Conservation (phyloP, 176 grass and related monocot species). For the Ensete glaucum region DNA sequence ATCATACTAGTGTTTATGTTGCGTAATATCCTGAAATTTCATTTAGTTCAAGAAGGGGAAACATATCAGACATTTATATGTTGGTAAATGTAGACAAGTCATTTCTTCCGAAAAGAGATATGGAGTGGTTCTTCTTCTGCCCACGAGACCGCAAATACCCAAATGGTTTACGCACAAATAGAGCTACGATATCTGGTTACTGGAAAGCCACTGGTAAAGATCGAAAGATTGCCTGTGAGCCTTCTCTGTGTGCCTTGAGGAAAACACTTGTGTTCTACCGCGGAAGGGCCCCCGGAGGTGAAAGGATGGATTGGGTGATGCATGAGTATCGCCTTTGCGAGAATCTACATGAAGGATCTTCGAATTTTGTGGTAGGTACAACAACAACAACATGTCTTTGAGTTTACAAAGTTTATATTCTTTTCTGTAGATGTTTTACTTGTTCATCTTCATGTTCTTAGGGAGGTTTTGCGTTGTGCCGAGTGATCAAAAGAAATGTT, state of each 20-base stretch:
- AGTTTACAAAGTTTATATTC: background rate
- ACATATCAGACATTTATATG: background rate
- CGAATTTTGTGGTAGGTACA: constrained; percentile 25
- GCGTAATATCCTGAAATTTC: background rate
- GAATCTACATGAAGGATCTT: constrained; percentile 28
- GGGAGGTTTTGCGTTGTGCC: constrained; percentile 31
- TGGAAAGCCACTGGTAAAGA: constrained; percentile 39
- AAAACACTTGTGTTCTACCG: constrained; percentile 32
- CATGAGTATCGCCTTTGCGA: constrained; percentile 31
- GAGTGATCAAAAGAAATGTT: constrained; percentile 27
- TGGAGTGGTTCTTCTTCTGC: constrained; percentile 38
- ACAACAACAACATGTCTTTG: background rate
- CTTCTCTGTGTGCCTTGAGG: constrained; percentile 14
- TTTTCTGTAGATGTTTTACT: background rate
- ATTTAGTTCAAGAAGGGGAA: background rate
- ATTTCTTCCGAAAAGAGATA: constrained; percentile 32
- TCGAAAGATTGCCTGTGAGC: constrained; percentile 29
- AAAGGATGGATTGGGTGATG: constrained; percentile 37
- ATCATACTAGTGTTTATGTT: background rate
- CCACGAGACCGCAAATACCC: constrained; percentile 32
- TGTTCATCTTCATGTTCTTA: background rate
- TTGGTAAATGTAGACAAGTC: constrained; percentile 26
- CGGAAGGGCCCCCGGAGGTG: constrained; percentile 31
- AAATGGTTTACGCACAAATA: constrained; percentile 34
- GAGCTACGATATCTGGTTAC: constrained; percentile 30